phyloP scores from a whole-genome alignment of 768 basidiomycete species.

The Mycena indigotica region DNA sequence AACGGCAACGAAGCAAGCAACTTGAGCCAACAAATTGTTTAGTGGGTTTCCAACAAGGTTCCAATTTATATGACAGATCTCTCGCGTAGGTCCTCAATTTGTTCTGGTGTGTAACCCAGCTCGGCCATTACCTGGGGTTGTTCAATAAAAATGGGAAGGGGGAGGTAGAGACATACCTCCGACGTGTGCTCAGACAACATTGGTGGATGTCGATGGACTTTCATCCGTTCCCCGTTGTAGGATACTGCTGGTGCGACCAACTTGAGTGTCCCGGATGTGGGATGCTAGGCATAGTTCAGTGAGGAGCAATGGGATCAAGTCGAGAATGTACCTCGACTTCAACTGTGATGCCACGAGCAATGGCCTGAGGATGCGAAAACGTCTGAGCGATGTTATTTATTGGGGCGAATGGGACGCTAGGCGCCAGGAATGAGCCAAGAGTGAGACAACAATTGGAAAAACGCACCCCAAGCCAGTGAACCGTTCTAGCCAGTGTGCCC shows the following conservation, averaged over 20 bases:
- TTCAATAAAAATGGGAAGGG: constrained; percentile 7
- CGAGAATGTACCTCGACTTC: constrained; percentile 57
- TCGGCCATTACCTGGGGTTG: constrained; percentile 43
- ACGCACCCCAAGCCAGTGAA: constrained; percentile 80
- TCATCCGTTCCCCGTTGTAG: constrained; percentile 81
- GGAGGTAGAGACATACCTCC: constrained; percentile 65
- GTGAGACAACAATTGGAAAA: constrained; percentile 1
- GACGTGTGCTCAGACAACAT: constrained; percentile 83
- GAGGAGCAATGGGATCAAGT: constrained; percentile 27
- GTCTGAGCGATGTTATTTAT: constrained; percentile 92
- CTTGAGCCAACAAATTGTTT: too few species aligned
- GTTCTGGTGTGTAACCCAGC: constrained; percentile 37
- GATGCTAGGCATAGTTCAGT: constrained; percentile 50
- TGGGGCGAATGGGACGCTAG: constrained; percentile 81
- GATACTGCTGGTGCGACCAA: constrained; percentile 79
- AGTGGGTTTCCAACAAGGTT: too few species aligned
- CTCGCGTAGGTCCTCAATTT: constrained; percentile 46
- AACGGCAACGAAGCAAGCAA: too few species aligned
- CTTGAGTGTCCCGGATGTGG: constrained; percentile 74
- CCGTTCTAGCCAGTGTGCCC: constrained; percentile 73
- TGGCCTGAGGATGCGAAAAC: constrained; percentile 84
- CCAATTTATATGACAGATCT: constrained; percentile 36
- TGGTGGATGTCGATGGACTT: constrained; percentile 76
- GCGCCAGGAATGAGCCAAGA: not conserved
- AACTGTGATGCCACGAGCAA: constrained; percentile 72